Base-by-base conservation (phyloP, 2,329 filamentous ascomycete species). In the Phaeosphaeriaceae sp. region DNA sequence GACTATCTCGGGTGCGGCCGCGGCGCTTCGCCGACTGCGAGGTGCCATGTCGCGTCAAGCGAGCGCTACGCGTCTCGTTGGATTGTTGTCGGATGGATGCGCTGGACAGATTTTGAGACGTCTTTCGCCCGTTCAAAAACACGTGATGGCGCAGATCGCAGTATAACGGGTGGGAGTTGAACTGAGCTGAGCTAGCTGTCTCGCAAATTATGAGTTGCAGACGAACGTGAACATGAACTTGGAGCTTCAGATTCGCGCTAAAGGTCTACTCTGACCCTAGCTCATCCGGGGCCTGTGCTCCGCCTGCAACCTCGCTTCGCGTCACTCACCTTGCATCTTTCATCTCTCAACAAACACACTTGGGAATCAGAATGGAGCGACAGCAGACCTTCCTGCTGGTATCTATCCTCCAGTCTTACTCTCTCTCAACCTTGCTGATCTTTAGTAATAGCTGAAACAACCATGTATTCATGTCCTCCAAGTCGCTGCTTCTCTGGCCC, bases 381-480 rank as follows among this genome's bases (percentile, higher is more conserved):
- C 73, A 73, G 45, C 66, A 71, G 12, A 52, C 66, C 18, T 80
- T 80, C 50, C 70, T 74, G 35, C 65, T 52, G 42, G 74, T 73
- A 44, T 42, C 64, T 37, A 44, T 2, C 20, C 15, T 29, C 12
- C n/a, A 28, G 29, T 32, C 12, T 2, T 30, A 12, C 33, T 21
- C n/a, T 29, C 33, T 26, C 17, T 33, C 6, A 15, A 28, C 50
- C 57, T 11, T 26, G 7, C 23, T 26, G 11, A 23, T 60, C 38
- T 36, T 11, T 37, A 17, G 5, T 15, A 47, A 26, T 60, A 83
- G 80, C 75, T 87, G 46, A 85, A 85, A 56, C 76, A 79, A 41
- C 74, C 76, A 47, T 87, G 84, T 61, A 80, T 87, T 28, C 77
- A 81, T 36, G 76, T 87, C 29, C 82, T 82, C 54, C 79, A 85